phyloP scores from a whole-genome alignment of 331 rosid species.

The Quercus phellos region DNA sequence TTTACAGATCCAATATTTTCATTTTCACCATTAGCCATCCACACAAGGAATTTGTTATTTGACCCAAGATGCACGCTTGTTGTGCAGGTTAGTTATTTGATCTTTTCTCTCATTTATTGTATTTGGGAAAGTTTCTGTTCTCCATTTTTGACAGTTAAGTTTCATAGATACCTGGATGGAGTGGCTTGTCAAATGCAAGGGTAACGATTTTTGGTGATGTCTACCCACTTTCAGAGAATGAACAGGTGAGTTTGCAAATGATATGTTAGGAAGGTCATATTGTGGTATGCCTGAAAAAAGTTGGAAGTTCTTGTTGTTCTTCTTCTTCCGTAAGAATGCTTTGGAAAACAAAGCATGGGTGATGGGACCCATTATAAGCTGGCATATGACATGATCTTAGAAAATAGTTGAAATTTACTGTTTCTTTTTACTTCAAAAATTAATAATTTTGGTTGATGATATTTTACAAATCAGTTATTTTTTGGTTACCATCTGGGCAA shows the following conservation, averaged over 20 bases:
- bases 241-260: slow-evolving; percentile 56
- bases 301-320: neutral
- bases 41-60: slow-evolving; percentile 87
- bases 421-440: neutral
- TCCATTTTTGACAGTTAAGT: slow-evolving; percentile 29
- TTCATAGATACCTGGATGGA: slow-evolving; percentile 96
- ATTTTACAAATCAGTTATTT: neutral
- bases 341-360: neutral
- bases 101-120: slow-evolving; percentile 19
- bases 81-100: slow-evolving; percentile 74
- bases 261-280: neutral
- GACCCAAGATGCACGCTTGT: slow-evolving; percentile 97
- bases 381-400: neutral
- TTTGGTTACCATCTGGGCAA: neutral
- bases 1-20: slow-evolving; percentile 91
- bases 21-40: slow-evolving; percentile 96
- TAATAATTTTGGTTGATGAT: neutral
- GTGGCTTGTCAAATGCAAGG: slow-evolving; percentile 98
- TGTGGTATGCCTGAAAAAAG: neutral
- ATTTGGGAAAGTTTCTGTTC: slow-evolving; percentile 20
- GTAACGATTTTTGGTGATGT: slow-evolving; percentile 97
- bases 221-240: slow-evolving; percentile 88
- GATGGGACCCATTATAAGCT: neutral
- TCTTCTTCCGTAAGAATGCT: neutral
- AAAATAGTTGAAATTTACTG: neutral